Base-by-base conservation (phyloP, 2,329 filamentous ascomycete genomes). In the Polychaeton citri region DNA sequence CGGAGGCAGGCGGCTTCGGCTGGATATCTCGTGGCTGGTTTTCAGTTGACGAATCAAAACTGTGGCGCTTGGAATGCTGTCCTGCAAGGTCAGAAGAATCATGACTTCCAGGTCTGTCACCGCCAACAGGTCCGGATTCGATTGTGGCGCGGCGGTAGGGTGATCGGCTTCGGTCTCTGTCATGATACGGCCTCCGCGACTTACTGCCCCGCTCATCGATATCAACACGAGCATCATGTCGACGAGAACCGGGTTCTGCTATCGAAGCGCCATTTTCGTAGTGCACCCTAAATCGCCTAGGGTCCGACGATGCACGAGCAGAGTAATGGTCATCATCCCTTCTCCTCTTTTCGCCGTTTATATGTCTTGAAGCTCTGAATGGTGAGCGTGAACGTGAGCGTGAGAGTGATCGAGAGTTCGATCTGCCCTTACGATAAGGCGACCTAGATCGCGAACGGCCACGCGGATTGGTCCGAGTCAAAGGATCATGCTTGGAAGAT, bases 311-410 rank as follows among this genome's bases (percentile, higher is more conserved):
- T 53, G 58, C 52, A 36, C 63, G 61, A 32, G 55, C 52, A 43
- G 60, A 56, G 41, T 65, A 59, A 46, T 77, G 69, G 44, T 74
- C 70, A 40, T 80, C 75, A 49, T 79, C 74, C 50, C 71, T 71
- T 34, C 68, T 58, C 46, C 81, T 72, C 61, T 87, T 87, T 50
- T 71, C 72, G 40, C 74, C 77, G 21, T 38, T 38, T 3, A 38
- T 33, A 30, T 32, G 36, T 12, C 32, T 17, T n/a, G 37, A 30
- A 69, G 70, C 40, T 46, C 55, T 43, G 43, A 48, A 52, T 45
- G 51, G 39, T 37, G 43, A 48, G 41, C 47, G 37, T 43, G 53
- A 49, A 43, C 49, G 34, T 35, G 43, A 41, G 43, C 55, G 45
- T 59, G 59, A 43, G 61, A 54, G 47, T 35, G 43, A 41, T 44